A percentile compares a stretch with the other conserved stretches of the same genome.
phyloP scores from a whole-genome alignment of 177 flowering plant genomes.

The Vitis hybrid region DNA sequence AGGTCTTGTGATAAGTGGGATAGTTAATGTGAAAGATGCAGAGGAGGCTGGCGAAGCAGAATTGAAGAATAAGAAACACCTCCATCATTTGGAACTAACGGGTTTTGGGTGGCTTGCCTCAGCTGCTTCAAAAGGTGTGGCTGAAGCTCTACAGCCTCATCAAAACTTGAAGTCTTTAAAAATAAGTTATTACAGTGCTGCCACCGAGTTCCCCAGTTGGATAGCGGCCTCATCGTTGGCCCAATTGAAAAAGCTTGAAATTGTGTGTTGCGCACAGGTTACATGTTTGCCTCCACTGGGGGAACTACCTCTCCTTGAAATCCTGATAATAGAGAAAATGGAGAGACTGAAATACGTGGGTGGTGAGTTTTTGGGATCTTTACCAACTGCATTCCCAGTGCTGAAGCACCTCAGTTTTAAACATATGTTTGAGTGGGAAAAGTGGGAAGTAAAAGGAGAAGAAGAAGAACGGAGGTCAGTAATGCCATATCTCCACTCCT shows the following conservation, averaged over 20 bases:
- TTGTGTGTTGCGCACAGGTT: background rate
- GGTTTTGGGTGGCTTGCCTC: no score
- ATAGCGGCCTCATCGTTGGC: background rate
- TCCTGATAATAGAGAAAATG: no score
- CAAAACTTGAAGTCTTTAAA: no score
- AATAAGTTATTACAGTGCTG: no score
- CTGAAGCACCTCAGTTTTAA: background rate
- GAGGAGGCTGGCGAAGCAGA: conserved; percentile 15
- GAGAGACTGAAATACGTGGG: background rate
- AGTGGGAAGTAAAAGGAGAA: no score
- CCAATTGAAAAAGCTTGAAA: background rate
- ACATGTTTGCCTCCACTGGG: conserved; percentile 8
- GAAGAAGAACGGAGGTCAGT: no score
- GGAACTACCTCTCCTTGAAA: conserved; percentile 6
- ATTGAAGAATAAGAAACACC: conserved; percentile 9
- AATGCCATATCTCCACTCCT: no score
- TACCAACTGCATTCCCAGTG: conserved; percentile 1
- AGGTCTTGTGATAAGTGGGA: conserved; percentile 14
- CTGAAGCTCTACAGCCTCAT: no score
- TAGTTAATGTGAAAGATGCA: no score
- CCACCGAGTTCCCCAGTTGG: no score
- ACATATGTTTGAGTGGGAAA: background rate
- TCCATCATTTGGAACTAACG: background rate
- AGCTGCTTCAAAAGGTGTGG: no score
- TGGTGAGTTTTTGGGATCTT: conserved; percentile 5